Base-by-base conservation (phyloP, 441 rosid species). In the Codiaeum variegatum region DNA sequence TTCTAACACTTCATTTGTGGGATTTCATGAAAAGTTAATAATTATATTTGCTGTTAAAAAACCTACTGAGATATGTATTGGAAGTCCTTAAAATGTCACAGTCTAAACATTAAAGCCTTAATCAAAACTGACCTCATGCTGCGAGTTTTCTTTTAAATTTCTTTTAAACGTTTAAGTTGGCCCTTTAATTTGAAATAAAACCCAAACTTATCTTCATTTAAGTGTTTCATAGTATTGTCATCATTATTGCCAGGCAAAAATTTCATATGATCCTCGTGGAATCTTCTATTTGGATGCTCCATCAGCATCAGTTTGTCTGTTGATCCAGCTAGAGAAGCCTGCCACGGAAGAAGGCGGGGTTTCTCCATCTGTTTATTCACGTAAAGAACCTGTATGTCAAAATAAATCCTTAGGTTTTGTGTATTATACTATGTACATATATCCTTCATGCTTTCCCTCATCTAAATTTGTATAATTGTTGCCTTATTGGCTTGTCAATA, bases 301-400 rank as follows among this genome's bases (percentile, higher is more conserved):
- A 61, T 91, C 98, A 66, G 88, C 97, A 75, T 87, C 99, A 64
- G 85, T 96, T 76, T 91, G 97, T 83, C 77, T 96, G 79, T 82
- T 96, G 52, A 87, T 96, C 77, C 99, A 96, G 73, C 81, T 96
- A 79, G 99, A 96, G 86, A 93, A 91, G 85, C 88, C 97, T 78
- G 97, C 94, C 63, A 83, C 97, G 4, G 98, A 96, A 85, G 99
- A 96, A 80, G 92, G 93, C 51, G 98, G 97, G 64, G 91, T 93
- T 78, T 83, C 90, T 76, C 86, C 99, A 46, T 93, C 98, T 12
- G 97, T 90, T 81, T 96, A 96, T 86, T 96, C 98, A 76, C 98
- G 98, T 71, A 96, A 93, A 90, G 98, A 96, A 73, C 97, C 97
- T 72, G 99, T 96, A 96, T 76, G 93, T 85, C 70, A 68, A n/a